A percentile compares a stretch with the other conserved stretches of the same genome.
Evolutionary conservation across 371 early-diverging fungal species (phyloP).

Genomic region (Parasitella parasitica): DNA sequence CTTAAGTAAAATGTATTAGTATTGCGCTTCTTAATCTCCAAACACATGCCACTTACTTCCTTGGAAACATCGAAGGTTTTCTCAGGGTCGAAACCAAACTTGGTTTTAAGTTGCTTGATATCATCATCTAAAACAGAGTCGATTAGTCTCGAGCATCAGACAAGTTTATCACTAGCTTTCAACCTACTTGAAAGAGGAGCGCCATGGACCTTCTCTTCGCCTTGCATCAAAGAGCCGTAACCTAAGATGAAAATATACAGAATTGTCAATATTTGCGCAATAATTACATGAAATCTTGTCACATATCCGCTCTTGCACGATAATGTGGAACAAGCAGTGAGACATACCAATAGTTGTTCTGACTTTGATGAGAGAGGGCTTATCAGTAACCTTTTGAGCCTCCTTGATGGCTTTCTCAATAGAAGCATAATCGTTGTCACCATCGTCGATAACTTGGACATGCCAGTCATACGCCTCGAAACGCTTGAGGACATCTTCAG

Average conservation of each 20-base stretch:
- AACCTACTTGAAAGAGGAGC: slow-evolving; percentile 26
- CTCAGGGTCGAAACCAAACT: slow-evolving; percentile 82
- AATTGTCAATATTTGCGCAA: slow-evolving; percentile 54
- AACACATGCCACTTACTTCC: slow-evolving; percentile 26
- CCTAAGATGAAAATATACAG: slow-evolving; percentile 42
- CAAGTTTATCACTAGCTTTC: background rate
- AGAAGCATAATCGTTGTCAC: slow-evolving; percentile 76
- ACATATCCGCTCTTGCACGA: background rate
- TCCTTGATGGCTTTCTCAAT: slow-evolving; percentile 74
- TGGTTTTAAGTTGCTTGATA: slow-evolving; percentile 80
- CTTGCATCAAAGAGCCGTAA: slow-evolving; percentile 85
- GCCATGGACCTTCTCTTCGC: slow-evolving; percentile 91
- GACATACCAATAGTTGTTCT: slow-evolving; percentile 75
- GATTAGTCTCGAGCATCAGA: background rate
- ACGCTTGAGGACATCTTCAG: slow-evolving; percentile 92
- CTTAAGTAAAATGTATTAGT: slow-evolving; percentile 5
- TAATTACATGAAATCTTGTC: slow-evolving; percentile 57
- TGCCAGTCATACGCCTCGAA: slow-evolving; percentile 97
- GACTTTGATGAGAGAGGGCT: slow-evolving; percentile 89
- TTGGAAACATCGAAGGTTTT: slow-evolving; percentile 70
- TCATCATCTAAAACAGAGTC: slow-evolving; percentile 64
- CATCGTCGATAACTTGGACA: slow-evolving; percentile 75
- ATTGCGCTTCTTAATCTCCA: background rate
- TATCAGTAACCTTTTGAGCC: slow-evolving; percentile 83
- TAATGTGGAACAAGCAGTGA: slow-evolving; percentile 67